Evolutionary conservation across 768 basidiomycete genomes (phyloP), one percentile per base, ranked within the genome.

Genomic region (Crucibulum laeve): DNA sequence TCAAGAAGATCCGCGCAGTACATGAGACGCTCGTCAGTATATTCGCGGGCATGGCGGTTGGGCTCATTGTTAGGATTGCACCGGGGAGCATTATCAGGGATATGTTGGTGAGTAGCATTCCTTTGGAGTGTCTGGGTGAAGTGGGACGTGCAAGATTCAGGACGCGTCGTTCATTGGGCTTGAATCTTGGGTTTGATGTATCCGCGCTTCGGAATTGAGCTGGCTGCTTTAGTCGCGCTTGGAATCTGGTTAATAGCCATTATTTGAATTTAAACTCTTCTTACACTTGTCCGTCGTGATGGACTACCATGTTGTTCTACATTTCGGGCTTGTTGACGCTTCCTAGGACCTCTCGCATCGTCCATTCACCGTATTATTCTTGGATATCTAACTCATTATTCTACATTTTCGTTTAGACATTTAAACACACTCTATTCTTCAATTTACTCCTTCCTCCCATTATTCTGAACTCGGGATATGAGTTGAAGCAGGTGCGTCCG

Each of bases 391-490:
- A 8, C 8, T 30, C 28, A 8, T 30, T n/a, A 30, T 30, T 30
- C 28, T 6, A 18, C 7, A 7, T 25, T 35, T 14, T 26, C 26
- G 42, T 52, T 2, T 55, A 95, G 93, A 93, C 90, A 6, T 95
- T 95, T 76, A 91, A 89, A 61, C 91, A 95, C 58, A 97, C 95
- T 2, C 73, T 98, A 39, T 95, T 99, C 73, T 96, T 98, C 74
- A 98, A 99, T 63, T 75, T 98, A 17, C 73, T 99, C n/a, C 79
- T 98, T 3, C 96, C 95, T 4, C 96, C 96, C 1, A 99, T 99
- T 61, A 99, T 99, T 58, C 70, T 99, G 30, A 96, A 94, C 64
- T 96, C 93, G 2, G 96, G 96, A 4, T 99, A 96, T 61, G 93
- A 96, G 64, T 81, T 99, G 45, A 95, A 93, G 61, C 94, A 98